Conservation (phyloP, 2,329 filamentous ascomycete species). For the Colletotrichum tabaci region DNA sequence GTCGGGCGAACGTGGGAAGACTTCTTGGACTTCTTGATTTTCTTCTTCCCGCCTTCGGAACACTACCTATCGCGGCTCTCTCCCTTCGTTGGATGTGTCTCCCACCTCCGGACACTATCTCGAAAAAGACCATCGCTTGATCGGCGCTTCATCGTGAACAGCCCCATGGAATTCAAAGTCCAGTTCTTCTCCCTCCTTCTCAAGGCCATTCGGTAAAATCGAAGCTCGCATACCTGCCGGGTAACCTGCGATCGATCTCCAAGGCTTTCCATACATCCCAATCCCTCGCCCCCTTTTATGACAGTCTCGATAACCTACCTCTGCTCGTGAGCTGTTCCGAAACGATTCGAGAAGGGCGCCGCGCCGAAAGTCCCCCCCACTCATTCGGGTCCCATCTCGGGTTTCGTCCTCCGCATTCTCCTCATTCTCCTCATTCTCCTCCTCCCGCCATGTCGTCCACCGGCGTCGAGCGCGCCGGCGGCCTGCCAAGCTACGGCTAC, state of each 20-base stretch:
- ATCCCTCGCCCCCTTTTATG: neutral
- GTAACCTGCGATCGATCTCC: too few relatives aligned
- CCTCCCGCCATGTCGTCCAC: constrained; percentile 44
- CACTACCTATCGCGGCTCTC: neutral
- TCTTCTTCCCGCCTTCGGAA: neutral
- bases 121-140: neutral
- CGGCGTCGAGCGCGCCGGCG: constrained; percentile 43
- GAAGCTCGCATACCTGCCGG: neutral
- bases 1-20: neutral
- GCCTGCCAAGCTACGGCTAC: constrained; percentile 27
- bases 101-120: neutral
- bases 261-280: too few relatives aligned
- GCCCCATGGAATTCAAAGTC: constrained; percentile 47
- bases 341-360: neutral
- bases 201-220: constrained; percentile 46
- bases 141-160: constrained; percentile 10
- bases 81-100: neutral
- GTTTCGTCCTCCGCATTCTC: constrained; percentile 6
- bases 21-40: neutral
- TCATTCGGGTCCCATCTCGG: neutral
- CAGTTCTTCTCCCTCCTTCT: constrained; percentile 48
- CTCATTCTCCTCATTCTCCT: neutral
- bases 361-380: constrained; percentile 8
- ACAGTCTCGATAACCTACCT: too few relatives aligned
- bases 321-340: constrained; percentile 6